Conservation (phyloP, 371 early-diverging fungal species). For the Paraphysoderma sedebokerense region DNA sequence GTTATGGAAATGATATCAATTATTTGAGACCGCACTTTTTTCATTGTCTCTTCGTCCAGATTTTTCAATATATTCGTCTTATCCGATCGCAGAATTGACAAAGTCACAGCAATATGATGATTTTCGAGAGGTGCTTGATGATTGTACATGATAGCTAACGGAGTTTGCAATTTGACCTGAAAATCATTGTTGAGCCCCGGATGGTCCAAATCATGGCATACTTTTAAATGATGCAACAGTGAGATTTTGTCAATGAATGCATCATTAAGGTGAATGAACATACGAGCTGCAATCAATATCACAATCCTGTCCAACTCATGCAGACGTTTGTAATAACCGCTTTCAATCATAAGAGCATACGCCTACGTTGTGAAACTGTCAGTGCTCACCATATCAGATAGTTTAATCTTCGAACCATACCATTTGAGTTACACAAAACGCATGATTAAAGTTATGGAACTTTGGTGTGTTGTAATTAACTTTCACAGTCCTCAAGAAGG, state of each 20-base stretch:
- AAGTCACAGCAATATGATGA: constrained; percentile 49
- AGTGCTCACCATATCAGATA: neutral
- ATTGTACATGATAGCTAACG: constrained; percentile 44
- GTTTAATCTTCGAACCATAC: constrained; percentile 4
- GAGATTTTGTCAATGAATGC: neutral
- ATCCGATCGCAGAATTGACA: constrained; percentile 18
- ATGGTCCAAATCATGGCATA: constrained; percentile 2
- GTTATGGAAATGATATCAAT: too few relatives aligned
- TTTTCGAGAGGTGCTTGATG: constrained; percentile 70
- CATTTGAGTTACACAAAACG: constrained; percentile 32
- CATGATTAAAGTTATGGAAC: constrained; percentile 26
- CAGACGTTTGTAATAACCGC: neutral
- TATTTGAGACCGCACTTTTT: too few relatives aligned
- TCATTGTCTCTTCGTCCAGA: constrained; percentile 13
- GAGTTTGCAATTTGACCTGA: constrained; percentile 66
- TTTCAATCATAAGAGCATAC: neutral
- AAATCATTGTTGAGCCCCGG: constrained; percentile 79
- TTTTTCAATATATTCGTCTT: constrained; percentile 20
- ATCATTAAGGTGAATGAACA: neutral
- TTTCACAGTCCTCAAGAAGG: constrained; percentile 13
- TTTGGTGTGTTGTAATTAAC: constrained; percentile 23
- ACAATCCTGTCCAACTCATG: neutral
- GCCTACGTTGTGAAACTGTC: neutral
- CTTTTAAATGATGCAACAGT: neutral
- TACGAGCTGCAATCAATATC: neutral